Conservation (phyloP, 2,329 filamentous ascomycete species). For the Colletotrichum truncatum region DNA sequence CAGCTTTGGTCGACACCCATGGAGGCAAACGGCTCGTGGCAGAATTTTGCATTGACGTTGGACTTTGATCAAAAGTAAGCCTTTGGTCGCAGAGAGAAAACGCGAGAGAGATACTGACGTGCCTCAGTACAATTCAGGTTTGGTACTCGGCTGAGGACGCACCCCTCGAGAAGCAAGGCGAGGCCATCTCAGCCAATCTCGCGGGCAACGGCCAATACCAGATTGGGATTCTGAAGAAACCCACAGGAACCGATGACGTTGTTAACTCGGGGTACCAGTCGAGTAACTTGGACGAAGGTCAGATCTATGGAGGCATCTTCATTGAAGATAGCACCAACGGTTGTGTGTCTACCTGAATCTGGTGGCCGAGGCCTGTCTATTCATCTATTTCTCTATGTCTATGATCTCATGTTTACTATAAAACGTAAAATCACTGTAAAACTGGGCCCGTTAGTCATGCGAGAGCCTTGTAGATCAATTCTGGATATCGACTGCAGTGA, state of each 20-base stretch:
- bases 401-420: background rate
- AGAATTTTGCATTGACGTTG: constrained; percentile 33
- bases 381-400: background rate
- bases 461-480: background rate
- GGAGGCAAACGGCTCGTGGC: constrained; percentile 27
- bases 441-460: background rate
- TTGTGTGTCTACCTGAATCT: constrained; percentile 49
- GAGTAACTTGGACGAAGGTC: constrained; percentile 55
- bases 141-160: constrained; percentile 28
- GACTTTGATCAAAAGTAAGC: constrained; percentile 30
- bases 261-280: constrained; percentile 60
- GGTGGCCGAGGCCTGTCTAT: background rate
- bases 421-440: too few species aligned
- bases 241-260: constrained; percentile 59
- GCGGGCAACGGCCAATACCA: constrained; percentile 46
- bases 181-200: constrained; percentile 5
- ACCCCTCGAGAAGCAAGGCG: constrained; percentile 11
- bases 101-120: background rate
- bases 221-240: constrained; percentile 67
- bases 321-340: constrained; percentile 54
- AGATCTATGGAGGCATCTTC: constrained; percentile 61
- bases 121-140: constrained; percentile 29
- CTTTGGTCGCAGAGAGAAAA: background rate
- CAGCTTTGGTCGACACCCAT: constrained; percentile 31
- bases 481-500: constrained; percentile 20